Conservation (phyloP, 192 early-diverging fungal genomes). For the Mortierella alpina region DNA sequence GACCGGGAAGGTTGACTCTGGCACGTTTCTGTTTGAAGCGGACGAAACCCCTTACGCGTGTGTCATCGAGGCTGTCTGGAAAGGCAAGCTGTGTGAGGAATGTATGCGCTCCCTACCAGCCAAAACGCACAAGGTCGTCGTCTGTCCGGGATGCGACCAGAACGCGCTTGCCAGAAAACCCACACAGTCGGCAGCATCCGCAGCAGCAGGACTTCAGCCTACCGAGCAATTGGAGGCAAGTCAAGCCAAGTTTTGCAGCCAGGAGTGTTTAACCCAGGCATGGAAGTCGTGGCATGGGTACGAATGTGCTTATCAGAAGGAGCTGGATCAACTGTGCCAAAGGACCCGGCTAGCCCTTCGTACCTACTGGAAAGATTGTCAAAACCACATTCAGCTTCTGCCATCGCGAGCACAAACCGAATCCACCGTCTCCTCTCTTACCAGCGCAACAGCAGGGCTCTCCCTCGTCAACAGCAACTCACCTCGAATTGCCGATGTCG, state of each 20-base stretch:
- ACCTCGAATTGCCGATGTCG: constrained; percentile 1
- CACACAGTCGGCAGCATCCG: not conserved
- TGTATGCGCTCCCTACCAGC: constrained; percentile 15
- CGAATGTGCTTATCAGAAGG: constrained; percentile 13
- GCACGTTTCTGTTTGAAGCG: constrained; percentile 21
- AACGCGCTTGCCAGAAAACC: not conserved
- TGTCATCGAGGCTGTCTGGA: constrained; percentile 29
- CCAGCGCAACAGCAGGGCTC: constrained; percentile 2
- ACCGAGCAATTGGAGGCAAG: not conserved
- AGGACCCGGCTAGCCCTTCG: constrained; percentile 24
- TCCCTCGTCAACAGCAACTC: constrained; percentile 5
- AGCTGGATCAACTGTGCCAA: constrained; percentile 12
- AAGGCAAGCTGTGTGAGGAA: constrained; percentile 37
- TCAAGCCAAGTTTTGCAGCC: constrained; percentile 25
- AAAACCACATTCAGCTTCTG: not conserved
- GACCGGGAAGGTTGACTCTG: constrained; percentile 22
- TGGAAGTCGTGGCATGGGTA: constrained; percentile 44
- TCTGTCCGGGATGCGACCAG: constrained; percentile 11
- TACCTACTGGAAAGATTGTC: constrained; percentile 31
- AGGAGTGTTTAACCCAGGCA: constrained; percentile 13
- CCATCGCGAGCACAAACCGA: not conserved
- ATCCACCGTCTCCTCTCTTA: not conserved
- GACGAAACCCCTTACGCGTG: constrained; percentile 44
- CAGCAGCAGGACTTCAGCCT: too few relatives aligned
- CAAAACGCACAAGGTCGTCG: not conserved